These are phyloP conservation scores for Mortierella sp. DNA, from an alignment of 371 early-diverging fungal species.

Conservation along the genomic window DNA sequence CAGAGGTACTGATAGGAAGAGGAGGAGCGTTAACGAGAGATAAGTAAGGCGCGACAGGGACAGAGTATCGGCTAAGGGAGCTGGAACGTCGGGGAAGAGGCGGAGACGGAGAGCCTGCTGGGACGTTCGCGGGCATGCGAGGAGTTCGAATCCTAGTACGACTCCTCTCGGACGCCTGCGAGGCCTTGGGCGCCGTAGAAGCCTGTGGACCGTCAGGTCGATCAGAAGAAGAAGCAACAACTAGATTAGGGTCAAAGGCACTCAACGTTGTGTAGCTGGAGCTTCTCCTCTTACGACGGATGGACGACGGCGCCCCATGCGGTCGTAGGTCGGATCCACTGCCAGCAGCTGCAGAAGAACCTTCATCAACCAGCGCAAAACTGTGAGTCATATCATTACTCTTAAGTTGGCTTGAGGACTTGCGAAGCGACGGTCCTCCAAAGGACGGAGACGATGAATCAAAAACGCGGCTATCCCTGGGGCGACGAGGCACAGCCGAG, in stretches of 20 bases:
- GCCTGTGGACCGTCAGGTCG: conserved; percentile 27
- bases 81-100: conserved; percentile 44
- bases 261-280: conserved; percentile 51
- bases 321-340: conserved; percentile 46
- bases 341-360: conserved; percentile 37
- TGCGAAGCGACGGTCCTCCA: conserved; percentile 30
- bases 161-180: conserved; percentile 51
- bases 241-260: conserved; percentile 49
- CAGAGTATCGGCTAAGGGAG: conserved; percentile 39
- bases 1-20: conserved; percentile 15
- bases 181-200: conserved; percentile 35
- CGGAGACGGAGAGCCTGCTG: conserved; percentile 22
- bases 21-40: conserved; percentile 24
- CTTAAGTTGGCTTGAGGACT: conserved; percentile 37
- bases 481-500: conserved; percentile 18
- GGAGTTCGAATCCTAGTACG: conserved; percentile 43
- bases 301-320: conserved; percentile 28
- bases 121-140: conserved; percentile 14
- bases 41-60: conserved; percentile 19
- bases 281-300: conserved; percentile 54
- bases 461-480: conserved; percentile 28
- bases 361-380: conserved; percentile 29
- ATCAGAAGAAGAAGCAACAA: conserved; percentile 49
- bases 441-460: conserved; percentile 25
- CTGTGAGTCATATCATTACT: conserved; percentile 41